These are phyloP conservation scores for Cutaneotrichosporon spelunceum DNA, from an alignment of 1,284 basidiomycete genomes.

Conservation along the genomic window DNA sequence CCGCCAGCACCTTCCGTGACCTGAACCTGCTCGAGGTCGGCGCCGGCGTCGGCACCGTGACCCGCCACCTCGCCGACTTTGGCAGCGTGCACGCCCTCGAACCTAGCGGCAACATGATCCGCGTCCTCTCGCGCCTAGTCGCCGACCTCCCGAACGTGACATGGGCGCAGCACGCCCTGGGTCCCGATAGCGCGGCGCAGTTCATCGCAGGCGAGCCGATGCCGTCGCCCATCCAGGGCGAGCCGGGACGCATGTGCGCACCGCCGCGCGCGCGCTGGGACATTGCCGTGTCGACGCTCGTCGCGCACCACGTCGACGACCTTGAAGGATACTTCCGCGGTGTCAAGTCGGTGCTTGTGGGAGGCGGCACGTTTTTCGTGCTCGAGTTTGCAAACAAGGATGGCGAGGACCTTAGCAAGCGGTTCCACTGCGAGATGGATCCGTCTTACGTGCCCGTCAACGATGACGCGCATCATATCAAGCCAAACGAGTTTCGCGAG, in stretches of 20 bases:
- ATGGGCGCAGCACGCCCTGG: conserved; percentile 27
- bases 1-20: background rate
- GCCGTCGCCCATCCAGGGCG: conserved; percentile 22
- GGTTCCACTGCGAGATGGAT: conserved; percentile 14
- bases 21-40: conserved; percentile 40
- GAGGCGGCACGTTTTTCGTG: conserved; percentile 35
- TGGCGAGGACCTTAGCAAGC: conserved; percentile 10
- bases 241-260: conserved; percentile 18
- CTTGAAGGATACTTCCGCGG: conserved; percentile 31
- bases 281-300: conserved; percentile 35
- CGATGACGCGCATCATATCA: conserved; percentile 12
- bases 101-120: conserved; percentile 36
- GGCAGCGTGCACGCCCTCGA: conserved; percentile 38
- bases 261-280: conserved; percentile 29
- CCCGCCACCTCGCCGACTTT: conserved; percentile 30
- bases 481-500: conserved; percentile 18
- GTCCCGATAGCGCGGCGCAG: background rate
- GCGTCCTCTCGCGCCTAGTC: conserved; percentile 17
- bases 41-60: conserved; percentile 40
- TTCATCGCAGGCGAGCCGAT: conserved; percentile 19
- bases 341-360: conserved; percentile 23
- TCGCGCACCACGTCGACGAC: conserved; percentile 43
- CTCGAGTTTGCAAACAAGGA: conserved; percentile 31
- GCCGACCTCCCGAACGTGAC: conserved; percentile 16
- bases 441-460: conserved; percentile 4